A percentile compares a stretch with the other conserved stretches of the same genome.
phyloP scores from a whole-genome alignment of 768 basidiomycete genomes.

The Termitomyces sp. region DNA sequence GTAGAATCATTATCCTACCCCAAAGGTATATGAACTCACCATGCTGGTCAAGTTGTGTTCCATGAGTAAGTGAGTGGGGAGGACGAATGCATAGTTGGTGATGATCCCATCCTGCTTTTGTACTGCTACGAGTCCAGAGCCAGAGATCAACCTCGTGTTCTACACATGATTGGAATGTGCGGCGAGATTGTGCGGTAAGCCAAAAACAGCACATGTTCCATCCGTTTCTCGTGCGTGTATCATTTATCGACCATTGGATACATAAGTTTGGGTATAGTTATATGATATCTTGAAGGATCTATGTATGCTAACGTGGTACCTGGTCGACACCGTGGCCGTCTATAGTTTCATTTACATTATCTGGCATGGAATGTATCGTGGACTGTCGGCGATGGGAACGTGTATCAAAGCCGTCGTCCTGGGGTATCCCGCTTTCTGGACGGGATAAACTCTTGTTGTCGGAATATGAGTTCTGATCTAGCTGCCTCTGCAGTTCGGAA shows the following conservation, averaged over 20 bases:
- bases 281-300: neutral
- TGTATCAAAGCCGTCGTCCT: constrained; percentile 2
- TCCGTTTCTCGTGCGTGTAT: constrained; percentile 2
- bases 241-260: neutral
- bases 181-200: constrained; percentile 11
- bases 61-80: neutral
- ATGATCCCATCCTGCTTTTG: constrained; percentile 4
- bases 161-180: constrained; percentile 2
- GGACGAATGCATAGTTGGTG: neutral
- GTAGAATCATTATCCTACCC: neutral
- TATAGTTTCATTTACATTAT: neutral
- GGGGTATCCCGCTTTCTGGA: neutral
- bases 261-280: neutral
- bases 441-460: constrained; percentile 8
- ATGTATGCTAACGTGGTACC: neutral
- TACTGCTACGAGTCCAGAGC: constrained; percentile 1
- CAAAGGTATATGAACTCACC: neutral
- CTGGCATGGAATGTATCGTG: neutral
- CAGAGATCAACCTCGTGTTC: constrained; percentile 13
- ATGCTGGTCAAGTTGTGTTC: constrained; percentile 1
- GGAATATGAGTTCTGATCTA: constrained; percentile 17
- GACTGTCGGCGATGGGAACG: constrained; percentile 9
- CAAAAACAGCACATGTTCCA: constrained; percentile 3
- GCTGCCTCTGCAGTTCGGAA: constrained; percentile 46
- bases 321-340: neutral